Conservation (phyloP, 345 rosid species). For the Populus pruinosa region DNA sequence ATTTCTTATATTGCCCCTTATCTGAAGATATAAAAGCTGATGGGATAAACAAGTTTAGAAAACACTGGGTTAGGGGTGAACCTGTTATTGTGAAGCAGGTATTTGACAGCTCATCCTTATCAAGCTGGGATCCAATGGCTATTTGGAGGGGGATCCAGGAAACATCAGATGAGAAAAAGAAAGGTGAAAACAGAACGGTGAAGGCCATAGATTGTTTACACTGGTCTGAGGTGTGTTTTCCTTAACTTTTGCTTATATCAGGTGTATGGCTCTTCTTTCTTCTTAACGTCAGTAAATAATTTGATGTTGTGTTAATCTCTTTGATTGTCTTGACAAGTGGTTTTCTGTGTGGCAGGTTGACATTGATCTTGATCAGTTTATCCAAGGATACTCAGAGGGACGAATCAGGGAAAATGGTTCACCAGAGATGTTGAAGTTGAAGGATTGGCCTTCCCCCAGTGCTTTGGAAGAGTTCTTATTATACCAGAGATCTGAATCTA, state of each 20-base stretch:
- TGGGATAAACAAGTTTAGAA: slow-evolving; percentile 63
- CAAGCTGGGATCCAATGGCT: slow-evolving; percentile 79
- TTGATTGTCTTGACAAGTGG: slow-evolving; percentile 10
- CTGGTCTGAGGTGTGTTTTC: slow-evolving; percentile 64
- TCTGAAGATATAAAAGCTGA: slow-evolving; percentile 49
- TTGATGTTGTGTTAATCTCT: slow-evolving; percentile 4
- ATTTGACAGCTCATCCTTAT: slow-evolving; percentile 53
- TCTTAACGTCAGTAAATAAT: neutral
- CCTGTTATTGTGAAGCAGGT: slow-evolving; percentile 66
- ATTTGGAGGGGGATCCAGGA: slow-evolving; percentile 77
- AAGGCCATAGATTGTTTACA: slow-evolving; percentile 73
- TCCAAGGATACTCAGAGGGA: slow-evolving; percentile 69
- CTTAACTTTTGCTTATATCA: slow-evolving; percentile 16
- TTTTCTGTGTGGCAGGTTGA: slow-evolving; percentile 54
- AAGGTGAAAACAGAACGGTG: slow-evolving; percentile 58
- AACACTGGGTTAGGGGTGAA: slow-evolving; percentile 77
- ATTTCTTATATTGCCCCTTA: slow-evolving; percentile 58
- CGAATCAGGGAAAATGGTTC: slow-evolving; percentile 43
- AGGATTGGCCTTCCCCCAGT: slow-evolving; percentile 95
- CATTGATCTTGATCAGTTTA: slow-evolving; percentile 65
- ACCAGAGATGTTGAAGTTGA: slow-evolving; percentile 62
- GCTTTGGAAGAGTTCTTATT: slow-evolving; percentile 86
- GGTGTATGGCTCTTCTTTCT: slow-evolving; percentile 9
- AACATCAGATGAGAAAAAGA: slow-evolving; percentile 60
- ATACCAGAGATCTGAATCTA: slow-evolving; percentile 83